These are phyloP conservation scores for Paragyromitra xinjiangensis DNA, from an alignment of 495 filamentous ascomycete species.

Conservation along the genomic window DNA sequence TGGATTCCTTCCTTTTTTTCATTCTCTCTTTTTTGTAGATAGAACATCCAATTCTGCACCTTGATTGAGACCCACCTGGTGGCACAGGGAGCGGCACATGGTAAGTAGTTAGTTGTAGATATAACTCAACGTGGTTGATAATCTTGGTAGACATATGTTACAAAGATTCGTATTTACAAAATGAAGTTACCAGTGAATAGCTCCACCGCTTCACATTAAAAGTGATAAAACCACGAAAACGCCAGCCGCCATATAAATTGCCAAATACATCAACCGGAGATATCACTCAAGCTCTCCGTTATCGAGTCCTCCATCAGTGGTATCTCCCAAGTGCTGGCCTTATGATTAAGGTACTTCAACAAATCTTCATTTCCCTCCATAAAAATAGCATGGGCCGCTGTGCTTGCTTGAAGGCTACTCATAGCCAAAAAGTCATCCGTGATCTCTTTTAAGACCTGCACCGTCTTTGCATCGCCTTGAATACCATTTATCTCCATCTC, in stretches of 20 bases:
- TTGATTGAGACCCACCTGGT: not conserved
- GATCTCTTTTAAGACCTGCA: constrained; percentile 59
- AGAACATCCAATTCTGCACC: constrained; percentile 1
- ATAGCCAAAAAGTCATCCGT: constrained; percentile 38
- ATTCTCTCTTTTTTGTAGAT: constrained; percentile 23
- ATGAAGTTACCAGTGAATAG: constrained; percentile 1
- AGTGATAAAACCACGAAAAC: not conserved
- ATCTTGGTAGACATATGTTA: not conserved
- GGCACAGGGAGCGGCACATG: not conserved
- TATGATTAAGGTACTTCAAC: constrained; percentile 7
- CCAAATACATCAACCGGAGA: constrained; percentile 2
- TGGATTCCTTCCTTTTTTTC: not conserved
- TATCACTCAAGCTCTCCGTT: constrained; percentile 5
- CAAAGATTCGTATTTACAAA: constrained; percentile 28
- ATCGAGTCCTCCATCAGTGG: not conserved
- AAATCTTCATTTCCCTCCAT: constrained; percentile 29
- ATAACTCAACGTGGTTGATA: not conserved
- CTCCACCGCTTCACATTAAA: not conserved
- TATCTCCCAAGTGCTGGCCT: constrained; percentile 19
- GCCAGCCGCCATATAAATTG: not conserved
- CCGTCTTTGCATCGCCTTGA: constrained; percentile 63
- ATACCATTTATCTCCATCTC: constrained; percentile 73
- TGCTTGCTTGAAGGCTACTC: not conserved
- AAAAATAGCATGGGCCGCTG: constrained; percentile 20
- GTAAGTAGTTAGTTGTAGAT: constrained; percentile 12